Evolutionary conservation across 148 eudicot genomes (phyloP).

Genomic region (Suaeda aralocaspica): DNA sequence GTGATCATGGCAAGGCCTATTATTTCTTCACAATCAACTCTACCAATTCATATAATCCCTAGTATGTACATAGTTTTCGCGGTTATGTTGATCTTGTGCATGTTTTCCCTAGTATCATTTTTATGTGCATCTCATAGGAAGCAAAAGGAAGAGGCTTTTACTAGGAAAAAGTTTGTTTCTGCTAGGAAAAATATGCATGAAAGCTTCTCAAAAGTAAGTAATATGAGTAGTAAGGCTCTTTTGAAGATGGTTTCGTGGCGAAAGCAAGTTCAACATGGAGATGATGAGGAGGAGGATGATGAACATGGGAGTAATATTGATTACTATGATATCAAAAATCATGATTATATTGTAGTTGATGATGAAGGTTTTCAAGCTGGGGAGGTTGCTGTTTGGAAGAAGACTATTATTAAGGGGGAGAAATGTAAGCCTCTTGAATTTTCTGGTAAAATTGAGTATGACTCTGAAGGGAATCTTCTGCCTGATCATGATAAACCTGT

Average conservation of each 20-base stretch:
- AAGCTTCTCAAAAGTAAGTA: slow-evolving; percentile 29
- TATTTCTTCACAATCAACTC: neutral
- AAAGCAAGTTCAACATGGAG: slow-evolving; percentile 32
- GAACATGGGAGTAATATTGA: neutral
- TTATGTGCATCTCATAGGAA: slow-evolving; percentile 40
- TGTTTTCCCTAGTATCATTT: slow-evolving; percentile 38
- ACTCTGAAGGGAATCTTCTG: slow-evolving; percentile 55
- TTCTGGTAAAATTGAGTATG: slow-evolving; percentile 76
- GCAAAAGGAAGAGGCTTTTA: slow-evolving; percentile 1
- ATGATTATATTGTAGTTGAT: neutral
- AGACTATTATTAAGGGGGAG: slow-evolving; percentile 71
- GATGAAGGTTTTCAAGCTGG: slow-evolving; percentile 6
- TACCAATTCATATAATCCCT: slow-evolving; percentile 16
- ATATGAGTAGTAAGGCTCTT: slow-evolving; percentile 43
- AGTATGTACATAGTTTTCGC: slow-evolving; percentile 11
- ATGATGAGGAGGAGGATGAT: slow-evolving; percentile 7
- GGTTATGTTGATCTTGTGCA: slow-evolving; percentile 20
- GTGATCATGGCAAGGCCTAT: slow-evolving; percentile 23
- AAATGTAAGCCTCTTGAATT: slow-evolving; percentile 64
- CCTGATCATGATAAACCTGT: slow-evolving; percentile 15
- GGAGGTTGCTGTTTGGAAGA: slow-evolving; percentile 64
- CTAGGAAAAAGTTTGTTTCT: slow-evolving; percentile 19
- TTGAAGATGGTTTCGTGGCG: slow-evolving; percentile 55
- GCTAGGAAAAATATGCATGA: slow-evolving; percentile 14
- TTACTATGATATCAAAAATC: neutral